Percentiles rank a stretch among this genome's conserved stretches.
Conservation (phyloP, 2,329 filamentous ascomycete species). For the Balansia obtecta region DNA sequence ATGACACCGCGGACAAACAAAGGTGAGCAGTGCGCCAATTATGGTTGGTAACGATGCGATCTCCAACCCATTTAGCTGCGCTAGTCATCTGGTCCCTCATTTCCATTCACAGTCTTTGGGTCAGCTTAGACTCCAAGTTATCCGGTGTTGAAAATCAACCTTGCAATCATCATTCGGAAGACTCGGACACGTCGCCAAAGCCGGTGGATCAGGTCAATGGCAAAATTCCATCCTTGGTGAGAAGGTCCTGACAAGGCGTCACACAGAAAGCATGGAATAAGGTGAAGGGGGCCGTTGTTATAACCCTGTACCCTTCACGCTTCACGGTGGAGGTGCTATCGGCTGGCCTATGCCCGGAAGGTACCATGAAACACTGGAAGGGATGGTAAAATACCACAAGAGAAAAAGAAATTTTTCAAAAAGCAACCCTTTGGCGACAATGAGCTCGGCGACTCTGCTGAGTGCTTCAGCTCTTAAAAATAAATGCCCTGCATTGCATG, state of each 20-base stretch:
- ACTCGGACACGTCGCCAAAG: neutral
- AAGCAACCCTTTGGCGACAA: slow-evolving; percentile 1
- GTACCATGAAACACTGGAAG: neutral
- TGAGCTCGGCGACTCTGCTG: neutral
- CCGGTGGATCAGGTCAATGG: neutral
- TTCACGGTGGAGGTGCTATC: neutral
- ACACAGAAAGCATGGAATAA: neutral
- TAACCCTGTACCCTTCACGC: neutral
- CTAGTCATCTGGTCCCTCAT: neutral
- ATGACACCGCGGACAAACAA: neutral
- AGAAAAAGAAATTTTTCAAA: neutral
- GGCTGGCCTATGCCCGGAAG: neutral
- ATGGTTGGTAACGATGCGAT: neutral
- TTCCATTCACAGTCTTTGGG: neutral
- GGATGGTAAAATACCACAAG: neutral
- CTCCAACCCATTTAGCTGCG: neutral
- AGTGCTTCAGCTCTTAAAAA: neutral
- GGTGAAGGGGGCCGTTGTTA: neutral
- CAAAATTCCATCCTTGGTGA: neutral
- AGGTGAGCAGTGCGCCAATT: neutral
- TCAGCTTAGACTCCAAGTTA: neutral
- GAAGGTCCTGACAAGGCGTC: neutral
- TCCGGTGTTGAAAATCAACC: neutral
- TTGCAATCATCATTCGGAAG: neutral
- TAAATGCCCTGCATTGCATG: too few species aligned